Evolutionary conservation across 768 basidiomycete genomes (phyloP).

Genomic region (Daedaleopsis nitida): DNA sequence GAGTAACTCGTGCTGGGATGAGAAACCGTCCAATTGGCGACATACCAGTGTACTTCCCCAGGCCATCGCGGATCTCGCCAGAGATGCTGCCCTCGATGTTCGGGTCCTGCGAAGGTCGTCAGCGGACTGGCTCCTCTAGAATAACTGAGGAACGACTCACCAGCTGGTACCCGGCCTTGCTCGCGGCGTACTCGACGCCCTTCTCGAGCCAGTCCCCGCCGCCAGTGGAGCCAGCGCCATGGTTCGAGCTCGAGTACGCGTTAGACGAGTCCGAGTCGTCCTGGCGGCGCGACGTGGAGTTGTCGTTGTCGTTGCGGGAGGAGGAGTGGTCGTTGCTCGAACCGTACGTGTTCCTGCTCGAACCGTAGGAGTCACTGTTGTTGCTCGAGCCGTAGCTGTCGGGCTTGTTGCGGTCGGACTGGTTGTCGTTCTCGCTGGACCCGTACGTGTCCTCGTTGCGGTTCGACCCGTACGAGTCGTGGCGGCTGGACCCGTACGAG

Average conservation of each 20-base stretch:
- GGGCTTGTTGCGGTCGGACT: background rate
- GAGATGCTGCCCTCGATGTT: constrained; percentile 41
- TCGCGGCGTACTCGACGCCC: constrained; percentile 38
- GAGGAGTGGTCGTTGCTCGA: constrained; percentile 28
- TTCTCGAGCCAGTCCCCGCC: constrained; percentile 38
- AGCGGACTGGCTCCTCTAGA: background rate
- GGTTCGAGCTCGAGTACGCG: constrained; percentile 25
- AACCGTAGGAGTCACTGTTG: constrained; percentile 6
- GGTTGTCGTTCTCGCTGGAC: constrained; percentile 11
- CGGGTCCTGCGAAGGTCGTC: constrained; percentile 27
- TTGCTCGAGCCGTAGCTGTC: constrained; percentile 3
- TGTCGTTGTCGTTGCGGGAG: constrained; percentile 14
- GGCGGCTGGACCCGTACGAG: constrained; percentile 3
- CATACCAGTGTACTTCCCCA: constrained; percentile 16
- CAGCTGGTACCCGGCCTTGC: constrained; percentile 46
- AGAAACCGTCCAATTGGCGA: background rate
- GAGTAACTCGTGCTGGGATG: too few species aligned
- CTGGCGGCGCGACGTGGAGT: constrained; percentile 5
- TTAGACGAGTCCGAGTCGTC: constrained; percentile 20
- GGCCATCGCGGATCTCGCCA: constrained; percentile 29
- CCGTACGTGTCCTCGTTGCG: constrained; percentile 13
- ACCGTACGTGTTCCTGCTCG: constrained; percentile 14
- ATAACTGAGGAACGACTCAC: constrained; percentile 33
- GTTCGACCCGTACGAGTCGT: constrained; percentile 9
- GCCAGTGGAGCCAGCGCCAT: constrained; percentile 25